These are phyloP conservation scores for Auxenochlorella pyrenoidosa DNA, from an alignment of 139 green algal species.

Conservation along the genomic window DNA sequence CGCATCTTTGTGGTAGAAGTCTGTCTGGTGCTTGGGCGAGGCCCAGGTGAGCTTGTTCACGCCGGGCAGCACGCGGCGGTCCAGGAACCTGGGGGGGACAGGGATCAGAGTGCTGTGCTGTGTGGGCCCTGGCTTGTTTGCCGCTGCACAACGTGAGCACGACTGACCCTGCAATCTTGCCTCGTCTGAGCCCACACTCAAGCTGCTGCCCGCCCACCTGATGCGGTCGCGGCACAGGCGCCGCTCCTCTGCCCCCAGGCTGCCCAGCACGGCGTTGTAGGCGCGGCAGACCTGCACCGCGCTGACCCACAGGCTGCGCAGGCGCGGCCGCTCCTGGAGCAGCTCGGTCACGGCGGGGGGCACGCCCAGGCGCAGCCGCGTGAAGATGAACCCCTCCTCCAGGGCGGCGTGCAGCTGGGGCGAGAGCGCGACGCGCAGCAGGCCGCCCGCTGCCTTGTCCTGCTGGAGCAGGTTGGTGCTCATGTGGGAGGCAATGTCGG, in stretches of 20 bases:
- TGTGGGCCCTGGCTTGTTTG: no score
- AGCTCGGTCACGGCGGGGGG: neutral
- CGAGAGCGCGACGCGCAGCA: slow-evolving; percentile 87
- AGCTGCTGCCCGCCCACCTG: slow-evolving; percentile 43
- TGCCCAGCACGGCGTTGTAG: slow-evolving; percentile 61
- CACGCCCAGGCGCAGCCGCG: slow-evolving; percentile 20
- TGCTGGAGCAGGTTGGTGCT: slow-evolving; percentile 69
- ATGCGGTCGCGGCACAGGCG: slow-evolving; percentile 88
- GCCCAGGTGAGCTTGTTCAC: slow-evolving; percentile 73
- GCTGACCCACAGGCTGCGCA: neutral
- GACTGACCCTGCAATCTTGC: no score
- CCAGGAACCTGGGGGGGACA: slow-evolving; percentile 54
- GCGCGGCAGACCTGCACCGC: slow-evolving; percentile 17
- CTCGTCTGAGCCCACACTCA: no score
- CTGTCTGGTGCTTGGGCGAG: neutral
- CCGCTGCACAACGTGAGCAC: no score
- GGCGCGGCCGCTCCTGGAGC: slow-evolving; percentile 6
- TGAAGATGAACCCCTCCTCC: slow-evolving; percentile 58
- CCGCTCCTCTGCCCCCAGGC: slow-evolving; percentile 80
- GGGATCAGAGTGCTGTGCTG: neutral
- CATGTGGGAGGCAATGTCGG: slow-evolving; percentile 67
- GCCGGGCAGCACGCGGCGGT: slow-evolving; percentile 87
- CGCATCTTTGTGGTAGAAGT: slow-evolving; percentile 44
- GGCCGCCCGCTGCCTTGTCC: slow-evolving; percentile 71
- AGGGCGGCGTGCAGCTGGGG: slow-evolving; percentile 75